Evolutionary conservation across 2,329 filamentous ascomycete genomes (phyloP).

Genomic region (Microdochium bolleyi): DNA sequence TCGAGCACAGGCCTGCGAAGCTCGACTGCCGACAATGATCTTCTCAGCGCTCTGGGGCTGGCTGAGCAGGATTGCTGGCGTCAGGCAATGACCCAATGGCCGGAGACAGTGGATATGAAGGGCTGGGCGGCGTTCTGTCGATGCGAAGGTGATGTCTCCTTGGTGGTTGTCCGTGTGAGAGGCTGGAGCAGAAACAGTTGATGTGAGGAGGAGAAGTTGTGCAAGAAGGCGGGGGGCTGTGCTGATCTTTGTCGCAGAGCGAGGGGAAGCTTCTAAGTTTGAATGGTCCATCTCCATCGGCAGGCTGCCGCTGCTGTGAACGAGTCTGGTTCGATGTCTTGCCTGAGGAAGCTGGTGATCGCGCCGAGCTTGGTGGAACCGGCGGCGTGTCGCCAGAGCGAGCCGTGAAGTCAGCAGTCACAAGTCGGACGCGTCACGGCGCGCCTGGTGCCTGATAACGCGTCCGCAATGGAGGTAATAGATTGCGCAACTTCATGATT

Average conservation of each 20-base stretch:
- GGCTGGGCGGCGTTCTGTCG: background rate
- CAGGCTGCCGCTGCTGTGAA: background rate
- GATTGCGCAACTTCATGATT: too few species aligned
- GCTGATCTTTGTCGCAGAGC: background rate
- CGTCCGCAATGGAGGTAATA: too few species aligned
- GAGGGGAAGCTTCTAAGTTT: background rate
- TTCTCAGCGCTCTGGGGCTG: background rate
- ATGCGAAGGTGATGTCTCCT: background rate
- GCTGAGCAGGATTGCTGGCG: background rate
- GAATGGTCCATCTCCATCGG: background rate
- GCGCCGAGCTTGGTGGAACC: too few species aligned
- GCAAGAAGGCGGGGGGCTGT: background rate
- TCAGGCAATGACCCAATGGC: background rate
- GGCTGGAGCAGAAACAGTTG: background rate
- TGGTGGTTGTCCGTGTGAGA: background rate
- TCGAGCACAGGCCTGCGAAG: background rate
- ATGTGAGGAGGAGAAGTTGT: background rate
- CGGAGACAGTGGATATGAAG: background rate
- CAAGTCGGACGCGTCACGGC: too few species aligned
- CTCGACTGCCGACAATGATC: background rate
- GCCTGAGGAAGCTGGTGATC: background rate
- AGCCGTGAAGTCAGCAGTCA: too few species aligned
- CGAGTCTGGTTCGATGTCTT: background rate
- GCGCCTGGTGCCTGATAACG: too few species aligned
- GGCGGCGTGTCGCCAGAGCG: too few species aligned